These are phyloP conservation scores for Nephelium lappaceum DNA, from an alignment of 345 rosid genomes.

Conservation along the genomic window DNA sequence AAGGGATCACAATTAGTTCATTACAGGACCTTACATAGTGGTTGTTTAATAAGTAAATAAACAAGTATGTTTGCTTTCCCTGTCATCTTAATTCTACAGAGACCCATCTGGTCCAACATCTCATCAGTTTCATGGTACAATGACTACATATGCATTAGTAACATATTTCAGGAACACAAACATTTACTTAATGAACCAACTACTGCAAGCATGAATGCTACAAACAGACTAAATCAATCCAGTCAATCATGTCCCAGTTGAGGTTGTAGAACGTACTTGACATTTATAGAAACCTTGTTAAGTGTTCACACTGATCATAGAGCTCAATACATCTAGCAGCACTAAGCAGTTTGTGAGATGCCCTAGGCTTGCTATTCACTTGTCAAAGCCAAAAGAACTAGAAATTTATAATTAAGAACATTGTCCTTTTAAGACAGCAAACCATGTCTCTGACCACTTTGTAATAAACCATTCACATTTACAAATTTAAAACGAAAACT, in stretches of 20 bases:
- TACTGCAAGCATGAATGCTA: background rate
- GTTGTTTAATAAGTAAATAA: too few species aligned
- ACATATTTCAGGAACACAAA: background rate
- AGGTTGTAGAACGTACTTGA: background rate
- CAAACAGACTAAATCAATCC: background rate
- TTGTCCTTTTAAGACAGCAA: background rate
- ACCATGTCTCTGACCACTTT: background rate
- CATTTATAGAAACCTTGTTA: background rate
- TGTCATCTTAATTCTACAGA: background rate
- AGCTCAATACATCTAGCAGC: background rate
- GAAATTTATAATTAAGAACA: too few species aligned
- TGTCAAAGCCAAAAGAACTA: background rate
- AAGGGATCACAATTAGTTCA: background rate
- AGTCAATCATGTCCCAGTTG: background rate
- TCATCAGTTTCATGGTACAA: background rate
- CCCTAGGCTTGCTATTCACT: background rate
- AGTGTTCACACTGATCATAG: background rate
- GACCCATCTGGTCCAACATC: background rate
- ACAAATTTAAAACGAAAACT: background rate
- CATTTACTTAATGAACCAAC: background rate
- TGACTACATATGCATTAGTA: background rate
- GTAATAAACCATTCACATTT: background rate
- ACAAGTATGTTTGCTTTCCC: background rate
- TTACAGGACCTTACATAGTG: background rate
- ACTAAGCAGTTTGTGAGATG: background rate